Evolutionary conservation across 2,329 filamentous ascomycete species (phyloP).

Genomic region (Aureobasidium sp.): DNA sequence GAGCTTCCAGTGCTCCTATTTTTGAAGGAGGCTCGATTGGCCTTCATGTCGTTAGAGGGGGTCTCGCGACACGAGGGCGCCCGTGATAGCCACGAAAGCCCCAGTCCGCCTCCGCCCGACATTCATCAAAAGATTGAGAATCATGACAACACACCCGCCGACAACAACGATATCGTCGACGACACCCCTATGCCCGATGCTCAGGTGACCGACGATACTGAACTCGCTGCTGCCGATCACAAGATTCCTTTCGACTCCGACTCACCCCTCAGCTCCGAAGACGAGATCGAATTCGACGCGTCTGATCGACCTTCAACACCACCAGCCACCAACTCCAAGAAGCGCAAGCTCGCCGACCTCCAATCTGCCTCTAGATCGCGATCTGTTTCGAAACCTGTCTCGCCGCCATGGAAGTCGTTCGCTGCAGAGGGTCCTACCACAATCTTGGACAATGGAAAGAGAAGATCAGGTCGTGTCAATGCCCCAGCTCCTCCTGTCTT

Average conservation of each 20-base stretch:
- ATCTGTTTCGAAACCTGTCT: constrained; percentile 21
- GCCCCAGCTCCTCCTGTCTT: constrained; percentile 31
- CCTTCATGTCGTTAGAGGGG: constrained; percentile 23
- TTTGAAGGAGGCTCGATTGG: constrained; percentile 3
- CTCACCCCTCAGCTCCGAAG: background rate
- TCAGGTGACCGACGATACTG: background rate
- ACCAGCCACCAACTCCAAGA: constrained; percentile 45
- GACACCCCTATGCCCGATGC: constrained; percentile 6
- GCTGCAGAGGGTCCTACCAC: constrained; percentile 80
- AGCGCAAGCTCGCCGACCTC: constrained; percentile 48
- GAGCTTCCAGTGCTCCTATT: constrained; percentile 8
- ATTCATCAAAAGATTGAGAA: background rate
- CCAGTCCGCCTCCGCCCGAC: constrained; percentile 16
- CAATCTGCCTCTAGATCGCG: constrained; percentile 24
- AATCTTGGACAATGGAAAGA: constrained; percentile 59
- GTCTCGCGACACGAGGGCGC: constrained; percentile 21
- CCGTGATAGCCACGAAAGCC: constrained; percentile 21
- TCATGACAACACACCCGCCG: background rate
- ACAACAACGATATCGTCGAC: constrained; percentile 1
- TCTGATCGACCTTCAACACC: constrained; percentile 2
- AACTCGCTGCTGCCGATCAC: background rate
- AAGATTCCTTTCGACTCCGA: background rate
- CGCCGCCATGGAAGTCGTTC: constrained; percentile 85
- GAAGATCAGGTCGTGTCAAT: constrained; percentile 56
- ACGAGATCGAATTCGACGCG: constrained; percentile 13